Base-by-base conservation (phyloP, 192 early-diverging fungal genomes). In the Cladochytrium replicatum region DNA sequence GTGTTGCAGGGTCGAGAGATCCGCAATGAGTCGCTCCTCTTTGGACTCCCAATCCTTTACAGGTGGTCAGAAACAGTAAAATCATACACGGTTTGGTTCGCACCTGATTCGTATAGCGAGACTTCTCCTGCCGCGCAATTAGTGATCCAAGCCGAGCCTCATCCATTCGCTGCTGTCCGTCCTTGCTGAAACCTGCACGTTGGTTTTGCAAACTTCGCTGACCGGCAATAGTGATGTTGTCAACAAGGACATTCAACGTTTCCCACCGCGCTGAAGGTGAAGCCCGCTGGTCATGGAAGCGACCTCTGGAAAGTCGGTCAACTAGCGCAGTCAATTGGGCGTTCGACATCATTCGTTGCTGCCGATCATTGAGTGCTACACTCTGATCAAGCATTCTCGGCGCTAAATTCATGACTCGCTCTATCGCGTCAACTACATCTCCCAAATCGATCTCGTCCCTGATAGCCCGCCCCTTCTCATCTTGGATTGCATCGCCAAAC, bases 311-410 rank as follows among this genome's bases (percentile, higher is more conserved):
- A 5, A 67, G 42, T 1, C 60, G 48, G 4, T 61, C 59, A 37
- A 67, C 54, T 26, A 67, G 34, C 0, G 55, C 52, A 13, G 54
- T 51, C 37, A 67, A 43, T 2, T 54, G 50, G 13, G 65, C 65
- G 13, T 38, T 60, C n/a, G 60, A 61, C 65, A 67, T 67, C 44
- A 43, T 46, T 15, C 47, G 37, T 49, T 67, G 52, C 27, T 67
- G 59, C 1, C 60, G 43, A 1, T 43, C 38, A 40, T 43, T 67
- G 23, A 67, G 47, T 11, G 17, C 15, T 6, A 66, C 64, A 23
- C 46, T 29, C 52, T 62, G 60, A 41, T 67, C 48, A 27, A 58
- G 46, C 41, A 67, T 3, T 22, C 60, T 55, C 11, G 65, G 65
- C 8, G 65, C 55, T 23, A 58, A n/a, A n/a, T 43, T 8, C 8